phyloP scores from a whole-genome alignment of 495 filamentous ascomycete species.

The Podospora fimiseda region DNA sequence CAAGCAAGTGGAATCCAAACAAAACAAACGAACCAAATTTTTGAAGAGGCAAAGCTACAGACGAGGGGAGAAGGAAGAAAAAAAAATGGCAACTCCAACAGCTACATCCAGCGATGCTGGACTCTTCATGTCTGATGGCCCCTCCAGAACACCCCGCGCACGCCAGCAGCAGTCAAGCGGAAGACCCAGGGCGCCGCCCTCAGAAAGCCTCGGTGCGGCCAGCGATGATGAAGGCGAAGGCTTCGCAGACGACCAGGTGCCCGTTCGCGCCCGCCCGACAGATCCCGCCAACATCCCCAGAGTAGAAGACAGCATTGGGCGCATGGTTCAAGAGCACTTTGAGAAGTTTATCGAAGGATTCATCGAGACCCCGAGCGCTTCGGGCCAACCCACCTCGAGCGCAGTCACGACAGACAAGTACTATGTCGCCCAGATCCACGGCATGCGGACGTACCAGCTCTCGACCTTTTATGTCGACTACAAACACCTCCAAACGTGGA shows the following conservation, averaged over 20 bases:
- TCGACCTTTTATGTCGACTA: constrained; percentile 97
- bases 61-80: not conserved
- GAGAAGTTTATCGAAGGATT: constrained; percentile 82
- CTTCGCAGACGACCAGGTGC: constrained; percentile 53
- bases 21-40: constrained; percentile 5
- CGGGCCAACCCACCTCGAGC: constrained; percentile 68
- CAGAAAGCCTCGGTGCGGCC: constrained; percentile 56
- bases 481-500: constrained; percentile 67
- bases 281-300: constrained; percentile 61
- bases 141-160: constrained; percentile 32
- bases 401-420: constrained; percentile 79
- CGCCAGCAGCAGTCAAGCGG: constrained; percentile 44
- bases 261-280: constrained; percentile 49
- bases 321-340: constrained; percentile 79
- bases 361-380: constrained; percentile 67
- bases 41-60: constrained; percentile 2
- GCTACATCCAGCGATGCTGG: constrained; percentile 41
- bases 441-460: constrained; percentile 74
- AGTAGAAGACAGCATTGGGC: constrained; percentile 81
- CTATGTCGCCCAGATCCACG: constrained; percentile 93
- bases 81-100: constrained; percentile 29
- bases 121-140: constrained; percentile 38
- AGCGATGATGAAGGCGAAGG: constrained; percentile 58
- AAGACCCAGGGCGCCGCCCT: constrained; percentile 55
- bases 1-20: not conserved